Base-by-base conservation (phyloP, 305 asterid genomes). In the Euphrasia arctica region DNA sequence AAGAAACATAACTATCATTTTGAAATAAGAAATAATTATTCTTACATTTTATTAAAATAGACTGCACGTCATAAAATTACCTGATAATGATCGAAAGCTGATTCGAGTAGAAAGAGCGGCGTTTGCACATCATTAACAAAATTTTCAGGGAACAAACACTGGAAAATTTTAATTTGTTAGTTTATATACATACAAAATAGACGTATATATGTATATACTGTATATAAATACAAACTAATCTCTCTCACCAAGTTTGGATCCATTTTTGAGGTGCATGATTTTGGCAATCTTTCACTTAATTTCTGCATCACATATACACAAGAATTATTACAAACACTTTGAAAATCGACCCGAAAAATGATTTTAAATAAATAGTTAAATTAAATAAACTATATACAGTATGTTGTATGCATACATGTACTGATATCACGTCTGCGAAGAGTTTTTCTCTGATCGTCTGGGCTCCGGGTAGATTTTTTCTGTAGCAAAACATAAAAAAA, bases 111-210 rank as follows among this genome's bases (percentile, higher is more conserved):
- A 50, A 77, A 82, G 42, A 82, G 69, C 1, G 88, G 85, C 15
- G 88, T 82, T 58, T 58, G n/a, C 11, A 79, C 67, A 61, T 75
- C 58, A 28, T 62, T 50, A 28, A 77, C 65, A 10, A 72, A 10
- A 62, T 79, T 39, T 71, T 82, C 81, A 13, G 85, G 80, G 56
- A 82, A 82, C 45, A 72, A 63, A 68, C 85, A 82, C 88, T 82
- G 74, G 1, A 45, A 2, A 59, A 32, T 29, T 47, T 0, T 39
- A 50, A 41, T 51, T 65, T 22, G 12, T 62, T 27, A 65, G 31
- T 42, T 32, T 27, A 29, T 34, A 43, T 3, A 25, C 9, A 45
- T 60, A 78, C 75, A 43, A 61, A 3, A 10, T 0, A 42, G 1
- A 9, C 1, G 9, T 31, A 31, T 31, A 31, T 3, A 31, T 50